Conservation (phyloP, 305 asterid genomes). For the Rubia balearica region DNA sequence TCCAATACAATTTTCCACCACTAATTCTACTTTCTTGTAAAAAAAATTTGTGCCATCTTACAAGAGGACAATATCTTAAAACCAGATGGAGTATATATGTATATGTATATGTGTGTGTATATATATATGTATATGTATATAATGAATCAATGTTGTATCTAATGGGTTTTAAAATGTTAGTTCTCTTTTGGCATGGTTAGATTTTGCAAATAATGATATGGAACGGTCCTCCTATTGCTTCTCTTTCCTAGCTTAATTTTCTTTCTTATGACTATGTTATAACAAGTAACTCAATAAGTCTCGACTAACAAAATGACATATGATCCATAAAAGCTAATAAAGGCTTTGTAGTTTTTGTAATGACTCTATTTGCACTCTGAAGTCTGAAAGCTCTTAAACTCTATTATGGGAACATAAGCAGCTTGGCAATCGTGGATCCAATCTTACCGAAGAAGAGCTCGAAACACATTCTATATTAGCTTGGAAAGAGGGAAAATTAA, state of each 20-base stretch:
- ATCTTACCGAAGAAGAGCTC: conserved; percentile 70
- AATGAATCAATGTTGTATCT: not conserved
- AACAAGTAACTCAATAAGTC: too few relatives aligned
- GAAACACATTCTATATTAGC: conserved; percentile 52
- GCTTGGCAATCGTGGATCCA: conserved; percentile 70
- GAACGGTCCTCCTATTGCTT: not conserved
- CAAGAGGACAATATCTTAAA: too few relatives aligned
- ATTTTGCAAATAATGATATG: not conserved
- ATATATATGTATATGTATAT: too few relatives aligned
- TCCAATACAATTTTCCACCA: too few relatives aligned
- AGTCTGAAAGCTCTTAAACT: conserved; percentile 1
- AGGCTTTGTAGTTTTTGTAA: too few relatives aligned
- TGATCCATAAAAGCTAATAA: too few relatives aligned
- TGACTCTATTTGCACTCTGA: not conserved
- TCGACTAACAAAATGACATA: too few relatives aligned
- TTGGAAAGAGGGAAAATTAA: conserved; percentile 59
- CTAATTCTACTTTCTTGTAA: too few relatives aligned
- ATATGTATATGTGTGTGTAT: not conserved
- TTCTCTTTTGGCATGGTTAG: not conserved
- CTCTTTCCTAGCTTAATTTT: not conserved
- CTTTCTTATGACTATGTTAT: too few relatives aligned
- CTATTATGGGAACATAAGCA: conserved; percentile 24
- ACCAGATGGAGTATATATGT: too few relatives aligned
- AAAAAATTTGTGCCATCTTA: too few relatives aligned
- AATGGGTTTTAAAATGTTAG: not conserved